phyloP scores from a whole-genome alignment of 2,329 filamentous ascomycete species.

The Monilinia aucupariae region DNA sequence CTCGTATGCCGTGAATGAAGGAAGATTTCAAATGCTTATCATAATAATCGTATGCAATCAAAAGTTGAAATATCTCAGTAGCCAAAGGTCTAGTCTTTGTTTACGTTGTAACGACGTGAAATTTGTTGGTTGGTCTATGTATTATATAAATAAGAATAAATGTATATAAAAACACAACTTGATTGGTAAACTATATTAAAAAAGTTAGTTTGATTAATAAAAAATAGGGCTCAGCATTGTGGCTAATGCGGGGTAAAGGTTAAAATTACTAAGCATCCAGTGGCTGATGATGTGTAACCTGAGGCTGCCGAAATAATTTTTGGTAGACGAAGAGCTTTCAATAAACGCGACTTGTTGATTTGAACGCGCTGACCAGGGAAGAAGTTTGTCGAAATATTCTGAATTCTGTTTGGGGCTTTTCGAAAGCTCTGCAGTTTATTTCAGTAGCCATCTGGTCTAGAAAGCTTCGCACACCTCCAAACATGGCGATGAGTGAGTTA shows the following conservation, averaged over 20 bases:
- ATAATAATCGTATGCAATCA: too few species aligned
- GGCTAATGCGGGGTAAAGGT: not conserved
- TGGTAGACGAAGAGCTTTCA: constrained; percentile 21
- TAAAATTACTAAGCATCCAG: not conserved
- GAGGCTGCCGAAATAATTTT: constrained; percentile 19
- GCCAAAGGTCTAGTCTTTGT: too few species aligned
- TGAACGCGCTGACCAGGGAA: constrained; percentile 24
- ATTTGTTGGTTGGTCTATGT: too few species aligned
- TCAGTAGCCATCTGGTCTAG: constrained; percentile 15
- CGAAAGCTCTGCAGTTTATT: constrained; percentile 9
- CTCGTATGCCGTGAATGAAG: not conserved
- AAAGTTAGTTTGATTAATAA: too few species aligned
- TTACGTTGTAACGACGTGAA: too few species aligned
- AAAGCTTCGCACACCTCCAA: constrained; percentile 32
- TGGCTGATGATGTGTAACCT: not conserved
- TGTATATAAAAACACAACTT: too few species aligned
- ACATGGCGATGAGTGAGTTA: constrained; percentile 56
- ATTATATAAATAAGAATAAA: too few species aligned
- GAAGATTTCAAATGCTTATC: not conserved
- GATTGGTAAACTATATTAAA: too few species aligned
- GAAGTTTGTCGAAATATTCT: constrained; percentile 12
- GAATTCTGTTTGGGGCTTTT: constrained; percentile 1
- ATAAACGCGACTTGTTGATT: constrained; percentile 23
- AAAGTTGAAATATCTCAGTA: too few species aligned
- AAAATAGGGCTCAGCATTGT: too few species aligned